phyloP scores from a whole-genome alignment of 108 stramenopile genomes.

The Mediolabrus comicus region DNA sequence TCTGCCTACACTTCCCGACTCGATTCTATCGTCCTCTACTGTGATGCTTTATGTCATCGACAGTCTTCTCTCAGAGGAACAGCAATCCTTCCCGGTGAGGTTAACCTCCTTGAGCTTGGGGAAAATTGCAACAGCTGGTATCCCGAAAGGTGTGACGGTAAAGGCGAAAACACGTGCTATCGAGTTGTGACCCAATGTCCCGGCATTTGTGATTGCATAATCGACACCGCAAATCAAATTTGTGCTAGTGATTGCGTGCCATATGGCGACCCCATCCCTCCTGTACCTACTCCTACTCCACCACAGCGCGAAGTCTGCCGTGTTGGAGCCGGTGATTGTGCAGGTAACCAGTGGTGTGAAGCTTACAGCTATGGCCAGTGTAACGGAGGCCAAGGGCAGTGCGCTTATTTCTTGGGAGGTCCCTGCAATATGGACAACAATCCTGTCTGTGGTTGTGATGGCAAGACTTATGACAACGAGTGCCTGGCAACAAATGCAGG shows the following conservation, averaged over 20 bases:
- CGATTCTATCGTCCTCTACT: too few species aligned
- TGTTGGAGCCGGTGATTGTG: background rate
- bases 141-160: too few species aligned
- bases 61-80: too few species aligned
- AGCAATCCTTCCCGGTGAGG: too few species aligned
- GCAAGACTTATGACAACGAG: background rate
- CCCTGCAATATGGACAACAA: background rate
- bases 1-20: too few species aligned
- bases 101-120: too few species aligned
- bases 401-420: background rate
- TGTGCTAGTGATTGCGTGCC: background rate
- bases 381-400: background rate
- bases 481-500: too few species aligned
- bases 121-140: too few species aligned
- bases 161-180: too few species aligned
- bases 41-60: too few species aligned
- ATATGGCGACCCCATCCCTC: background rate
- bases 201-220: too few species aligned
- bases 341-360: background rate
- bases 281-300: background rate
- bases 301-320: background rate
- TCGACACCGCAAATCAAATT: background rate
- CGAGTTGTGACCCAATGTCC: too few species aligned
- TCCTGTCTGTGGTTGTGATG: background rate
- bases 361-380: background rate